A percentile compares a stretch with the other conserved stretches of the same genome.
Evolutionary conservation across 768 basidiomycete genomes (phyloP).

Genomic region (Mycena capillaripes): DNA sequence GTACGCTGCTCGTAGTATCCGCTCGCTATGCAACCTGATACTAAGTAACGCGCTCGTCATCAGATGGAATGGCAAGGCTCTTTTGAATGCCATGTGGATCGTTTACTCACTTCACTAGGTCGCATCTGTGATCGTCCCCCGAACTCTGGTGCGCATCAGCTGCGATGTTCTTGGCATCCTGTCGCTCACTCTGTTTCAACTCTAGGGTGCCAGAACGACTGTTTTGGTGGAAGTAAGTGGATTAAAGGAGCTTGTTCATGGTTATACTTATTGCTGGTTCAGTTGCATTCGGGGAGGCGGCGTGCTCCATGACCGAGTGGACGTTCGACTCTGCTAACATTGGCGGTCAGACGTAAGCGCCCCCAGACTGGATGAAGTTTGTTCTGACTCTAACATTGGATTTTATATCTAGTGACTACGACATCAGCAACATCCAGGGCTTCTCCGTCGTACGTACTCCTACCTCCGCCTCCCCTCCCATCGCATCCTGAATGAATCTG

Average conservation of each 20-base stretch:
- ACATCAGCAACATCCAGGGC: slow-evolving; percentile 36
- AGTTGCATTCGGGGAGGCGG: too few species aligned
- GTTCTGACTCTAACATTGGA: background rate
- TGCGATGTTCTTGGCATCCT: too few species aligned
- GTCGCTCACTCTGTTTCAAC: too few species aligned
- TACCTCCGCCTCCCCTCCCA: background rate
- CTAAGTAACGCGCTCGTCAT: background rate
- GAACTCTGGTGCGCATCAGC: too few species aligned
- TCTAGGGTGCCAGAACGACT: too few species aligned
- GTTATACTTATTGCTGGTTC: too few species aligned
- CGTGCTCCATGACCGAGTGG: too few species aligned
- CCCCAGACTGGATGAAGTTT: background rate
- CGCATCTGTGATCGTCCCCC: background rate
- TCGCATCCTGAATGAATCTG: background rate
- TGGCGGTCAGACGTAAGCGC: background rate
- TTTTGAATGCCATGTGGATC: background rate
- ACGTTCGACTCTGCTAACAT: too few species aligned
- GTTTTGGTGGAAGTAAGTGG: too few species aligned
- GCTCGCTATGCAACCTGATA: background rate
- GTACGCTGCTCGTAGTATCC: background rate
- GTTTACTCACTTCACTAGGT: background rate
- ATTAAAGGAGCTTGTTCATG: too few species aligned
- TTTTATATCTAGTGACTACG: slow-evolving; percentile 26
- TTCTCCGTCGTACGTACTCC: slow-evolving; percentile 23
- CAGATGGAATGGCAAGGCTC: slow-evolving; percentile 24